These are phyloP conservation scores for Filobasidium floriforme DNA, from an alignment of 768 basidiomycete species.

Conservation along the genomic window DNA sequence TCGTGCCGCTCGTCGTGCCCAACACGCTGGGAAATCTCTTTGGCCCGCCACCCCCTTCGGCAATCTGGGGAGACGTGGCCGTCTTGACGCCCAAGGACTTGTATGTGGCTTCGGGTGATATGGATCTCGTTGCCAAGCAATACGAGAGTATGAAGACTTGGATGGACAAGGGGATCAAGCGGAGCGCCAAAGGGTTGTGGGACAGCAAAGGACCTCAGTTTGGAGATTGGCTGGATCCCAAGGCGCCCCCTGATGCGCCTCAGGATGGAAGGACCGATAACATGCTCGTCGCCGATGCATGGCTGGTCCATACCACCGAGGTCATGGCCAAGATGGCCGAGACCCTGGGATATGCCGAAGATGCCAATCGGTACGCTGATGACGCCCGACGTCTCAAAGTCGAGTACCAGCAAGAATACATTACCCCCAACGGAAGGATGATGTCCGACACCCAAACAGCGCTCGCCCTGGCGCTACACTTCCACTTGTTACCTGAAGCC, in stretches of 20 bases:
- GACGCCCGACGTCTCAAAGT: constrained; percentile 23
- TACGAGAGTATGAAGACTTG: constrained; percentile 33
- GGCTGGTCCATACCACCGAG: constrained; percentile 32
- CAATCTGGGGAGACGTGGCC: constrained; percentile 37
- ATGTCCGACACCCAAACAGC: constrained; percentile 38
- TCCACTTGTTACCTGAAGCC: constrained; percentile 26
- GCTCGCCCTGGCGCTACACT: constrained; percentile 31
- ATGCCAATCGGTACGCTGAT: constrained; percentile 25
- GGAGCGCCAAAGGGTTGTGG: constrained; percentile 29
- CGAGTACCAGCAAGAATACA: constrained; percentile 33
- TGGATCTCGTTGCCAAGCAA: constrained; percentile 26
- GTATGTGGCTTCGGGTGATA: constrained; percentile 30
- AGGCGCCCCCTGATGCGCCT: constrained; percentile 31
- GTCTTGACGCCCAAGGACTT: constrained; percentile 33
- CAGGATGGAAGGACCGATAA: constrained; percentile 31
- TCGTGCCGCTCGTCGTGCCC: constrained; percentile 33
- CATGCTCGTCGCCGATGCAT: constrained; percentile 37
- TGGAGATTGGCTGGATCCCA: constrained; percentile 40
- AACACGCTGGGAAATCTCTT: constrained; percentile 18
- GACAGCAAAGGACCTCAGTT: constrained; percentile 22
- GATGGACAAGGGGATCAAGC: constrained; percentile 35
- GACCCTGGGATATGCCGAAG: constrained; percentile 26
- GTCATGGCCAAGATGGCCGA: constrained; percentile 25
- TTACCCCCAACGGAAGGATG: constrained; percentile 31
- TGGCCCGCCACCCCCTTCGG: constrained; percentile 18